phyloP scores from a whole-genome alignment of 179 eudicot species.

The Silene noctiflora region DNA sequence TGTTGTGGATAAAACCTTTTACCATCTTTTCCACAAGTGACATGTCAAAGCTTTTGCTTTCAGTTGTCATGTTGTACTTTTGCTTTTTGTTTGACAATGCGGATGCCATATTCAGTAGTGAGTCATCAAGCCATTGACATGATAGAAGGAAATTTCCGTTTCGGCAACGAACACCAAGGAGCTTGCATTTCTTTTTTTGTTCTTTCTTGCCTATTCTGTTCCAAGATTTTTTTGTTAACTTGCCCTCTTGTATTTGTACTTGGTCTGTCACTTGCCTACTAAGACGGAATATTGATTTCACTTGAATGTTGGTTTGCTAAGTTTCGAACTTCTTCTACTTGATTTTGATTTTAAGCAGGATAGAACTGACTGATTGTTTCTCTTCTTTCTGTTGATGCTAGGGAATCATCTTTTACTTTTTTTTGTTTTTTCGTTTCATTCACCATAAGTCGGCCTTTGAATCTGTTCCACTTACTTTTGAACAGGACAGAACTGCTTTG shows the following conservation, averaged over 20 bases:
- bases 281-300: background rate
- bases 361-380: background rate
- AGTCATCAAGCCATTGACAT: background rate
- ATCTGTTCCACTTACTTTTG: constrained; percentile 10
- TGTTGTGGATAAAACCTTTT: background rate
- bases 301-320: background rate
- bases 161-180: background rate
- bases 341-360: background rate
- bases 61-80: background rate
- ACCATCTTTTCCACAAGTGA: background rate
- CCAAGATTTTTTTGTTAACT: background rate
- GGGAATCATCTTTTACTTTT: background rate
- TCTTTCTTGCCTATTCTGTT: background rate
- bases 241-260: background rate
- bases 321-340: background rate
- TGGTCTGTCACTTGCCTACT: background rate
- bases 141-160: background rate
- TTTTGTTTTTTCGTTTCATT: background rate
- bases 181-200: background rate
- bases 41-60: background rate
- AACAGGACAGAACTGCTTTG: constrained; percentile 51
- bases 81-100: background rate
- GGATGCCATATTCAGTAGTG: background rate
- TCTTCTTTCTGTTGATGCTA: background rate
- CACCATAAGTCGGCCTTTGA: background rate